Conservation (phyloP, 2,329 filamentous ascomycete genomes). For the Mollisiaceae sp. region DNA sequence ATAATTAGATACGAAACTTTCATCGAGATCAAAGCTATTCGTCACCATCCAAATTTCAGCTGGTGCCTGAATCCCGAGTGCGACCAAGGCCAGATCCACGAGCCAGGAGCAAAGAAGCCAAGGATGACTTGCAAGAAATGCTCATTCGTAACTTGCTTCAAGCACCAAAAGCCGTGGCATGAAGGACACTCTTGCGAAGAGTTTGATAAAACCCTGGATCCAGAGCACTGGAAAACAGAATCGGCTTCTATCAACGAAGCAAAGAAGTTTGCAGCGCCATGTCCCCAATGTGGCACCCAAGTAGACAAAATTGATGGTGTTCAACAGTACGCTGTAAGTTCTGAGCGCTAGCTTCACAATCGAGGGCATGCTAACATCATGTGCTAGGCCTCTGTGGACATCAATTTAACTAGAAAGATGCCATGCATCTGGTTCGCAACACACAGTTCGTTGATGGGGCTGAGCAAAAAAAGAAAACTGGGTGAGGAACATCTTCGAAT, state of each 20-base stretch:
- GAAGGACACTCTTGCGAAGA: neutral
- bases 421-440: too few relatives aligned
- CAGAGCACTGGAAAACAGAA: neutral
- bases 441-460: too few relatives aligned
- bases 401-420: too few relatives aligned
- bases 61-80: constrained; percentile 8
- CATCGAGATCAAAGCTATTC: neutral
- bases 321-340: neutral
- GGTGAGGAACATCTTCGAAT: too few relatives aligned
- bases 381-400: too few relatives aligned
- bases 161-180: constrained; percentile 1
- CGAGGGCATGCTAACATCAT: too few relatives aligned
- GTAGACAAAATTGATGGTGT: neutral
- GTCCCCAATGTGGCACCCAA: neutral
- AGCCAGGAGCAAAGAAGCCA: neutral
- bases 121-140: constrained; percentile 7
- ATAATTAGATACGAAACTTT: neutral
- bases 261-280: neutral
- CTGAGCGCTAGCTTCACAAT: too few relatives aligned
- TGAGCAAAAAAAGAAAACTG: too few relatives aligned
- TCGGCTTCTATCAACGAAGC: neutral
- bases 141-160: neutral
- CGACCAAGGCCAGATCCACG: constrained; percentile 2
- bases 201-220: neutral
- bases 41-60: neutral